Evolutionary conservation across 306 rosid genomes (phyloP).

Genomic region (Lupinus albus): DNA sequence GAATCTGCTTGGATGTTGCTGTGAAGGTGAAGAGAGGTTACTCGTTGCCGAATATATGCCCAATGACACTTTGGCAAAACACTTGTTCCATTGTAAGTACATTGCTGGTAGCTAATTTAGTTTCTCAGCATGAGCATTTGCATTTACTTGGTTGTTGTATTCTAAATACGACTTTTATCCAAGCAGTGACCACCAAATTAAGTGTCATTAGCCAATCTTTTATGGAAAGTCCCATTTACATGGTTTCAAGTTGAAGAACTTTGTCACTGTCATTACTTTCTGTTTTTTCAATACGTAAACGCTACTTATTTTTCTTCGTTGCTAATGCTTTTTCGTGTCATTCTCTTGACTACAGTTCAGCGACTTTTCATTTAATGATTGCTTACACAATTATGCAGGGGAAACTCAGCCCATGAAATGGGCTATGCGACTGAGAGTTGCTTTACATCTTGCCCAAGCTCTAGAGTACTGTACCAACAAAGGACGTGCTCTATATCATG

Average conservation of each 20-base stretch:
- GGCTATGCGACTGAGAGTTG: slow-evolving; percentile 96
- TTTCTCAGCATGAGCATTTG: slow-evolving; percentile 30
- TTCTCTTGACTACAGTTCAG: slow-evolving; percentile 14
- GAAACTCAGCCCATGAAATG: slow-evolving; percentile 92
- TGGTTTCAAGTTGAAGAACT: slow-evolving; percentile 22
- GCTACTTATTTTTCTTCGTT: slow-evolving; percentile 29
- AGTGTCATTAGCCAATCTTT: slow-evolving; percentile 9
- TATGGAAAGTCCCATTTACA: slow-evolving; percentile 8
- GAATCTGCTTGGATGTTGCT: slow-evolving; percentile 94
- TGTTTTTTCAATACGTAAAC: slow-evolving; percentile 23
- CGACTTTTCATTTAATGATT: slow-evolving; percentile 30
- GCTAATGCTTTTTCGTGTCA: slow-evolving; percentile 17
- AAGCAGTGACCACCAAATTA: slow-evolving; percentile 8
- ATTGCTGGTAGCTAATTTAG: slow-evolving; percentile 13
- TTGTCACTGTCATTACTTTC: neutral
- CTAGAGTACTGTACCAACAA: slow-evolving; percentile 89
- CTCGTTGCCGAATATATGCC: slow-evolving; percentile 91
- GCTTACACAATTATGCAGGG: slow-evolving; percentile 60
- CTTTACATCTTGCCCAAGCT: slow-evolving; percentile 89
- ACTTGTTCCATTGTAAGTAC: slow-evolving; percentile 92
- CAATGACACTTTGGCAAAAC: slow-evolving; percentile 94
- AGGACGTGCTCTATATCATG: slow-evolving; percentile 94
- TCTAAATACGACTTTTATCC: slow-evolving; percentile 23
- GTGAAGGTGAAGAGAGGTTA: slow-evolving; percentile 89
- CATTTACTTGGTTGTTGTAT: slow-evolving; percentile 22